phyloP scores from a whole-genome alignment of 768 basidiomycete genomes.

The Phanerodontia chrysosporium region DNA sequence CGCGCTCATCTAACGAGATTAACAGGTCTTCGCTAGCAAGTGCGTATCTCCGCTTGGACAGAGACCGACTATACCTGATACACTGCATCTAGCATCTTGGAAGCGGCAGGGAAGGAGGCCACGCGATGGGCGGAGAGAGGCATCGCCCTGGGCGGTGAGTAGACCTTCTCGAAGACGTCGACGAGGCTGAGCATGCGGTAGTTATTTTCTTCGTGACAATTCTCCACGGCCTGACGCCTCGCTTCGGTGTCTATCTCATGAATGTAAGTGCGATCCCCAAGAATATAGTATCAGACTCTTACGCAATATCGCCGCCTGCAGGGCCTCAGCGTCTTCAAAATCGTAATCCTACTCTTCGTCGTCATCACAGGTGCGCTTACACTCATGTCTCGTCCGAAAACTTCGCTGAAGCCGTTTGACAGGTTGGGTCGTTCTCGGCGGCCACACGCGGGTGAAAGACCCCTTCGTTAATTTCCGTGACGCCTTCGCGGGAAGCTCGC shows the following conservation, averaged over 20 bases:
- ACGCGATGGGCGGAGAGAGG: conserved; percentile 50
- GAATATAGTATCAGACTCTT: not conserved
- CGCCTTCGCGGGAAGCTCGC: conserved; percentile 52
- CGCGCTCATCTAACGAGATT: not conserved
- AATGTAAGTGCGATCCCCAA: conserved; percentile 35
- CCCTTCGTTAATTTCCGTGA: conserved; percentile 55
- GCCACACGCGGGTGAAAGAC: conserved; percentile 49
- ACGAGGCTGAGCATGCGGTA: conserved; percentile 15
- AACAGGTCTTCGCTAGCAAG: conserved; percentile 29
- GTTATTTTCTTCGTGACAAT: conserved; percentile 48
- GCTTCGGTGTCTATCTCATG: conserved; percentile 47
- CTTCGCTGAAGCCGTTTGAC: not conserved
- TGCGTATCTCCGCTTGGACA: conserved; percentile 4
- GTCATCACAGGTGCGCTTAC: conserved; percentile 40
- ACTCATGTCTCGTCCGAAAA: not conserved
- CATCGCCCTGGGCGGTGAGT: conserved; percentile 51
- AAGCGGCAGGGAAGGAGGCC: conserved; percentile 25
- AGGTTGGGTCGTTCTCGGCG: conserved; percentile 60
- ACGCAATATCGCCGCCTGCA: conserved; percentile 19
- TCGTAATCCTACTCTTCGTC: conserved; percentile 48
- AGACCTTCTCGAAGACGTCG: not conserved
- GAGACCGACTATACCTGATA: not conserved
- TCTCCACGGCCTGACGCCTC: conserved; percentile 50
- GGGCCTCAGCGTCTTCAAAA: conserved; percentile 51
- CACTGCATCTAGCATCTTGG: conserved; percentile 38